These are phyloP conservation scores for Aspergillus aculeatinus DNA, from an alignment of 2,329 filamentous ascomycete species.

Conservation along the genomic window DNA sequence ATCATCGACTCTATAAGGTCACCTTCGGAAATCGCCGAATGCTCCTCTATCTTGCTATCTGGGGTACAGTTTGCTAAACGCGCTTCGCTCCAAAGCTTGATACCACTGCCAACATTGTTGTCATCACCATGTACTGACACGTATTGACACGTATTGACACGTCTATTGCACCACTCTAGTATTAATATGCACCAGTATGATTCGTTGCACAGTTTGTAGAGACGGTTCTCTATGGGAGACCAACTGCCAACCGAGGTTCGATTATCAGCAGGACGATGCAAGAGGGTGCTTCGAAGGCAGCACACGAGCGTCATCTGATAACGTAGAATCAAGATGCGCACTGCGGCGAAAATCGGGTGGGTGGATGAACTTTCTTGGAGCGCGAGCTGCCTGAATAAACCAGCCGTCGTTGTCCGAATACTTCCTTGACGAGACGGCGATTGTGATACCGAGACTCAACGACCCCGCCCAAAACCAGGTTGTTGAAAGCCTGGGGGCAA, in stretches of 20 bases:
- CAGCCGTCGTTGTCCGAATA: background rate
- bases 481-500: conserved; percentile 47
- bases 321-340: background rate
- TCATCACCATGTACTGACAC: background rate
- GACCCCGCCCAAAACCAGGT: conserved; percentile 37
- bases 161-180: background rate
- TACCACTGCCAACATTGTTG: background rate
- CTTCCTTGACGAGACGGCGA: background rate
- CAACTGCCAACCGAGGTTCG: background rate
- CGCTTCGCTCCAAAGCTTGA: background rate
- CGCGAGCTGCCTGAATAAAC: background rate
- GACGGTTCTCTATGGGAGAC: background rate
- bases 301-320: background rate
- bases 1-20: background rate
- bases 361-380: background rate
- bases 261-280: background rate
- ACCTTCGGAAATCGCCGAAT: background rate
- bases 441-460: conserved; percentile 25
- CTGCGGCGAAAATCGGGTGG: background rate
- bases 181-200: background rate
- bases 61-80: background rate
- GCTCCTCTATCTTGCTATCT: background rate
- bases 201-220: background rate
- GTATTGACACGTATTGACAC: background rate
- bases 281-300: background rate